These are phyloP conservation scores for Grosmannia huntii DNA, from an alignment of 2,329 filamentous ascomycete species.

Conservation along the genomic window DNA sequence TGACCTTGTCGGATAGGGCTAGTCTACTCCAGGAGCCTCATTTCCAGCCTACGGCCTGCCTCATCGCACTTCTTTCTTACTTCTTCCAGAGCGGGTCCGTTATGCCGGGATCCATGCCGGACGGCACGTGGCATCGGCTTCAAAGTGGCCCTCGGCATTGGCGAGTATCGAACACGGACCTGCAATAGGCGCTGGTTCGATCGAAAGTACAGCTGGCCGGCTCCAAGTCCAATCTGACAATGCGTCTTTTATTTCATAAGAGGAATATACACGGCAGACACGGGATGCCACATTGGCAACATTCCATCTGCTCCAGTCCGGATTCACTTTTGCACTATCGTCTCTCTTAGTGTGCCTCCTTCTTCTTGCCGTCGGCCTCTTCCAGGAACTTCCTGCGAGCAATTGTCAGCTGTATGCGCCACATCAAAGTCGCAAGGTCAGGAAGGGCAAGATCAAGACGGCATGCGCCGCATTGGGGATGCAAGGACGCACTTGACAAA, in stretches of 20 bases:
- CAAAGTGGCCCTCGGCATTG: too few relatives aligned
- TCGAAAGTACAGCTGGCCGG: background rate
- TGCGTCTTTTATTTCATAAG: constrained; percentile 4
- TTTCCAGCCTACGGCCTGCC: too few relatives aligned
- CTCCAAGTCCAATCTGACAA: background rate
- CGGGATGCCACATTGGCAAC: background rate
- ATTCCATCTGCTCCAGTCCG: background rate
- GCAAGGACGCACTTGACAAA: constrained; percentile 45
- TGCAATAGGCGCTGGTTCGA: too few relatives aligned
- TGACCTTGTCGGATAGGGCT: too few relatives aligned
- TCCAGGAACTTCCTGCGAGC: constrained; percentile 33
- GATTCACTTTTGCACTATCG: background rate
- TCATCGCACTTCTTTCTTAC: too few relatives aligned
- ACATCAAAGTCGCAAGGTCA: background rate
- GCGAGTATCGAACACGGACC: too few relatives aligned
- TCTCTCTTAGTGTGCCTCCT: constrained; percentile 11
- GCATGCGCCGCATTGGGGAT: background rate
- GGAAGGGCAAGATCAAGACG: background rate
- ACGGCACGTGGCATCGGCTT: too few relatives aligned
- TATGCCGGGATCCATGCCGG: too few relatives aligned
- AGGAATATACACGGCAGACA: constrained; percentile 1
- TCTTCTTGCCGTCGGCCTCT: constrained; percentile 28
- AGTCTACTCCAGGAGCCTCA: too few relatives aligned
- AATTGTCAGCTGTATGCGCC: background rate
- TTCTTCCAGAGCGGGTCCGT: too few relatives aligned